A percentile compares a stretch with the other conserved stretches of the same genome.
These are phyloP conservation scores for Botrytis hyacinthi DNA, from an alignment of 2,329 filamentous ascomycete species.

Conservation along the genomic window DNA sequence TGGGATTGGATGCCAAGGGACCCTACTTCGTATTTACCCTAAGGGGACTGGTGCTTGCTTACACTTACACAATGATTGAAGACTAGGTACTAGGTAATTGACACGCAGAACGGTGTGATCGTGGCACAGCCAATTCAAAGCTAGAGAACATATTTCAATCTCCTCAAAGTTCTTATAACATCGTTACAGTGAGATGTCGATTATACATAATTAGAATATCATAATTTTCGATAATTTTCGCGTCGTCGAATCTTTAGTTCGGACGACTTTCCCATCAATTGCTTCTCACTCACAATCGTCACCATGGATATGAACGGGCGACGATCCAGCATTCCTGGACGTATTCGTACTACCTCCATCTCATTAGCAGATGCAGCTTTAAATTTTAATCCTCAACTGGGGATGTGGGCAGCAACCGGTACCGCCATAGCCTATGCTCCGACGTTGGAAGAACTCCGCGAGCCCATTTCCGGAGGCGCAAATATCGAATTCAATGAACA, in stretches of 20 bases:
- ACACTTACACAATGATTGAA: not conserved
- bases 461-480: constrained; percentile 26
- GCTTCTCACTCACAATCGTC: not conserved
- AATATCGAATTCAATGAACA: constrained; percentile 29
- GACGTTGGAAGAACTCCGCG: constrained; percentile 25
- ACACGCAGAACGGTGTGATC: not conserved
- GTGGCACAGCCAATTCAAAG: not conserved
- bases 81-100: not conserved
- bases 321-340: not conserved
- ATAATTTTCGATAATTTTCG: not conserved
- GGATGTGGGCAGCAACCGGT: constrained; percentile 28
- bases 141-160: not conserved
- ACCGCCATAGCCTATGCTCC: constrained; percentile 28
- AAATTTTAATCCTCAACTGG: constrained; percentile 27
- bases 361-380: constrained; percentile 24
- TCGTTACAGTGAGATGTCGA: not conserved
- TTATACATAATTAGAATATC: not conserved
- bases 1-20: not conserved
- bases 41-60: not conserved
- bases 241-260: not conserved
- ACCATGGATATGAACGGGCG: not conserved
- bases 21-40: not conserved
- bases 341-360: constrained; percentile 23
- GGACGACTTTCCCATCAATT: not conserved
- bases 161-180: not conserved